Evolutionary conservation across 306 rosid species (phyloP), one percentile per base, ranked within the genome.

Genomic region (Cicer yamashitae): DNA sequence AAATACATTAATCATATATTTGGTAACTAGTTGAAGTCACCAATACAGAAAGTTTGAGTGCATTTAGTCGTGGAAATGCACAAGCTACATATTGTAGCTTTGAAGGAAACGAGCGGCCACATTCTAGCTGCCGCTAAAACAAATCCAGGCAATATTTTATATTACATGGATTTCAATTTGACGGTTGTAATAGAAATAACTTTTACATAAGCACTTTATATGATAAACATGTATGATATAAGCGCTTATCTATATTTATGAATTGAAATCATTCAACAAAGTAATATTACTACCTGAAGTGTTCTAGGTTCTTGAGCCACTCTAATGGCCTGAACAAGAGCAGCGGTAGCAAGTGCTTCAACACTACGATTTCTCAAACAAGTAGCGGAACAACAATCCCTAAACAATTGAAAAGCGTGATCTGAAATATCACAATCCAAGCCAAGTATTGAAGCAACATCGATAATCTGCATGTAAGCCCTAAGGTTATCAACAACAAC

Each of bases 341-440:
- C 99, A 41, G 96, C 97, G 77, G 96, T 94, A 15, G 99, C 99
- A 53, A 94, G 96, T 14, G 97, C 96, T 81, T 94, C 97, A n/a
- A 94, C 93, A 67, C 99, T 94, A 30, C 97, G 93, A 70, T 94
- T 94, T 77, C 99, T 87, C 88, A 94, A 83, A 57, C 97, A 94
- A 67, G 97, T 94, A 7, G 99, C 96, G 20, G 96, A 92, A 80
- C 97, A 92, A 77, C 99, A 94, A 77, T 94, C 99, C 90, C 97
- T 89, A 53, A 94, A 94, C 18, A 94, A 76, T 80, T 94, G 91
- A 87, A 92, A 90, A 57, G 97, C 96, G 47, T 92, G 96, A 70
- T 94, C 97, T 1, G 96, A 91, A 56, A 94, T 90, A 40, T 91
- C 96, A 38, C 85, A 76, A 15, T 94, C 98, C 82, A 94, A 84